Conservation (phyloP, 306 rosid species). For the Lathyrus sativus region DNA sequence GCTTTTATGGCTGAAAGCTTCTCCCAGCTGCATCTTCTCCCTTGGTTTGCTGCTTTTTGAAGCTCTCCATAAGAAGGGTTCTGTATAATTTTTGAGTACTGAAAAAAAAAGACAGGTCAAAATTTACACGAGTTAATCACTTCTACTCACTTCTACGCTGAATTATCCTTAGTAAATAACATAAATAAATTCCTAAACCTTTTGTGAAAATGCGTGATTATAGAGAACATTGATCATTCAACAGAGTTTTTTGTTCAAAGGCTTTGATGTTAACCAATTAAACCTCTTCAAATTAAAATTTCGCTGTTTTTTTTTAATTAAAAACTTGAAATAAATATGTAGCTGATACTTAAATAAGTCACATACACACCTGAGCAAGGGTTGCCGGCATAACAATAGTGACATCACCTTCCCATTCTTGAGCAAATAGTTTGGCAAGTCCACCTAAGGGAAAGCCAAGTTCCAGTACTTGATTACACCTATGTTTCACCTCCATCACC, state of each 20-base stretch:
- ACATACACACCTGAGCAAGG: conserved; percentile 83
- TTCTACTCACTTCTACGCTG: not conserved
- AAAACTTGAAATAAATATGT: not conserved
- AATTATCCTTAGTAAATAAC: conserved; percentile 26
- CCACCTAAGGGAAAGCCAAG: conserved; percentile 96
- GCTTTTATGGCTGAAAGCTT: conserved; percentile 95
- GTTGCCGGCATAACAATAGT: conserved; percentile 98
- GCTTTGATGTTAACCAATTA: conserved; percentile 20
- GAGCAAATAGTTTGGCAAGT: conserved; percentile 88
- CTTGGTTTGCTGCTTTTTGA: conserved; percentile 97
- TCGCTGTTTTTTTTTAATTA: not conserved
- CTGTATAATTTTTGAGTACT: conserved; percentile 89
- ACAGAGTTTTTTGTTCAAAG: conserved; percentile 8
- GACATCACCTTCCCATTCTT: conserved; percentile 99
- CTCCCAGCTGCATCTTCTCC: conserved; percentile 98
- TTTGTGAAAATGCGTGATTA: conserved; percentile 1
- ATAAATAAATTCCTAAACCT: conserved; percentile 12
- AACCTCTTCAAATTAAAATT: conserved; percentile 8
- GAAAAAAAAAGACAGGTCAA: conserved; percentile 27
- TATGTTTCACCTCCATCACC: conserved; percentile 97
- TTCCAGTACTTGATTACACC: conserved; percentile 84
- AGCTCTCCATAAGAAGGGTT: conserved; percentile 87
- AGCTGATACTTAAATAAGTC: conserved; percentile 5
- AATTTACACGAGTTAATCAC: conserved; percentile 35
- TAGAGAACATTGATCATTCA: conserved; percentile 10